These are phyloP conservation scores for Zygosaccharomyces pseudobailii DNA, from an alignment of 1,139 yeast genomes.

Conservation along the genomic window DNA sequence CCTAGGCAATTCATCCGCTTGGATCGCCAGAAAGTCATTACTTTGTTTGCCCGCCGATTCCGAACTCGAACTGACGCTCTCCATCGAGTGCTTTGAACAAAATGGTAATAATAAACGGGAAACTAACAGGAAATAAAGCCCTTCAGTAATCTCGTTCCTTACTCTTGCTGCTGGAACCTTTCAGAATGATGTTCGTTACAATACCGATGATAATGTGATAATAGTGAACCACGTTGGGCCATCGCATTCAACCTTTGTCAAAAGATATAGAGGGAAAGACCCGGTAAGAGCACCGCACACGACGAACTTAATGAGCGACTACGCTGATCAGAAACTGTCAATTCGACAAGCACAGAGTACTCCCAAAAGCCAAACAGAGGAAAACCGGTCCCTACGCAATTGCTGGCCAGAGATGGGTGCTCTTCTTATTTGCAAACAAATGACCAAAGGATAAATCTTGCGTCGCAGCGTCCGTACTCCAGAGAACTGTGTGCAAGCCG, in stretches of 20 bases:
- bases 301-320: neutral
- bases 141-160: neutral
- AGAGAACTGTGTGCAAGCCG: neutral
- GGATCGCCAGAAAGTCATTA: neutral
- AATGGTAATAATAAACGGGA: neutral
- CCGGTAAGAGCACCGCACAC: constrained; percentile 1
- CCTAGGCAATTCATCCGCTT: constrained; percentile 4
- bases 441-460: neutral
- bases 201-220: neutral
- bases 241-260: neutral
- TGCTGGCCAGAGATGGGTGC: neutral
- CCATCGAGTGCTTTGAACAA: neutral
- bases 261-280: neutral
- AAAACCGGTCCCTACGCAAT: neutral
- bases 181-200: neutral
- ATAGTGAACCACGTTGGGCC: constrained; percentile 2
- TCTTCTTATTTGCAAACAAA: neutral
- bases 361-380: neutral
- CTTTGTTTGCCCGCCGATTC: neutral
- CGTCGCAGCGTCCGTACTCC: neutral
- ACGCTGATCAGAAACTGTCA: neutral
- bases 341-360: neutral
- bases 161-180: neutral
- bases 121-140: neutral
- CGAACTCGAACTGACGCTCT: neutral